Conservation (phyloP, 2,329 filamentous ascomycete species). For the Bipolaris gigantea region DNA sequence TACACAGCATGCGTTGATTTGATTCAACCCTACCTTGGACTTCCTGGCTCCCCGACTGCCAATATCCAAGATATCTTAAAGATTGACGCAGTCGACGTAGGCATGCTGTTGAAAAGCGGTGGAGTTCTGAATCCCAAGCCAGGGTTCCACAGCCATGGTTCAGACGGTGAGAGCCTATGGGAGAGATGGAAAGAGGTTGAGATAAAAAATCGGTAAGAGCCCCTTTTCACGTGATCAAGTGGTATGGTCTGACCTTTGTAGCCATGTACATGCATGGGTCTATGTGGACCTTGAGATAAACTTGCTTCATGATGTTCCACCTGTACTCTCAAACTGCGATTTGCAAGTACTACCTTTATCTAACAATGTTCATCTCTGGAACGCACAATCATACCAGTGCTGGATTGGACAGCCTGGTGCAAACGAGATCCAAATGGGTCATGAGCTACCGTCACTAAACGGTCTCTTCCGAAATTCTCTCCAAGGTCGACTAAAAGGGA, state of each 20-base stretch:
- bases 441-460: constrained; percentile 4
- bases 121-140: constrained; percentile 3
- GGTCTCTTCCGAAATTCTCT: constrained; percentile 9
- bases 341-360: constrained; percentile 8
- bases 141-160: not conserved
- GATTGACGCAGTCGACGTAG: constrained; percentile 3
- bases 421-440: not conserved
- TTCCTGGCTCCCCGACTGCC: constrained; percentile 3
- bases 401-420: constrained; percentile 1
- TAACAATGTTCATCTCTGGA: not conserved
- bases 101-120: constrained; percentile 6
- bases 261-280: constrained; percentile 9
- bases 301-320: constrained; percentile 6
- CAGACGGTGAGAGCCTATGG: constrained; percentile 1
- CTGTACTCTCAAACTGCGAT: constrained; percentile 8
- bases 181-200: constrained; percentile 8
- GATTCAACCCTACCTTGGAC: constrained; percentile 9
- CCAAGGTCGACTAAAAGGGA: constrained; percentile 1
- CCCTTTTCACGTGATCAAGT: not conserved
- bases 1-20: constrained; percentile 8
- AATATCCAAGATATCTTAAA: constrained; percentile 6
- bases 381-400: constrained; percentile 4
- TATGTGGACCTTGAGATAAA: constrained; percentile 10
- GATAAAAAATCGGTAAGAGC: constrained; percentile 4
- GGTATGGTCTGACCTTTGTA: not conserved